phyloP scores from a whole-genome alignment of 768 basidiomycete genomes.

The Leccinum imitatum region DNA sequence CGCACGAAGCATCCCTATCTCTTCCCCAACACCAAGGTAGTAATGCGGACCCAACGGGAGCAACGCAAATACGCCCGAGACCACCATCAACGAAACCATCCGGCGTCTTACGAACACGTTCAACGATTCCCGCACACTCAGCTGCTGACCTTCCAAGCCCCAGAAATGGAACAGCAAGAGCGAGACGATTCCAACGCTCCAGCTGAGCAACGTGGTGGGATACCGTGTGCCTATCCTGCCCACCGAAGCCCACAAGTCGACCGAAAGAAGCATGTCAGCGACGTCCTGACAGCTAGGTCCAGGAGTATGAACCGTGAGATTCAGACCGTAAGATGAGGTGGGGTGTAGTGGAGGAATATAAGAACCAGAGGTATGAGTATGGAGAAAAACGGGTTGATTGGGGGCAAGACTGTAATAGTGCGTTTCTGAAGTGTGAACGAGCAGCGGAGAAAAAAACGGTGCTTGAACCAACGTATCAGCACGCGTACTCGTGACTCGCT shows the following conservation, averaged over 20 bases:
- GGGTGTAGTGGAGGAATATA: slow-evolving; percentile 42
- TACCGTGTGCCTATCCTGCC: slow-evolving; percentile 76
- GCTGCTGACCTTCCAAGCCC: slow-evolving; percentile 37
- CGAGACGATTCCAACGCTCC: slow-evolving; percentile 71
- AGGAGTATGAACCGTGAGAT: slow-evolving; percentile 60
- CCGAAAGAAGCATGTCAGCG: slow-evolving; percentile 43
- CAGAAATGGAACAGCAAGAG: slow-evolving; percentile 56
- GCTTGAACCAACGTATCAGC: slow-evolving; percentile 38
- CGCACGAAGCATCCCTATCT: slow-evolving; percentile 38
- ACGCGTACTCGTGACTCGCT: neutral
- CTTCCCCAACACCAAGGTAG: slow-evolving; percentile 61
- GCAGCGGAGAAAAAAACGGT: slow-evolving; percentile 59
- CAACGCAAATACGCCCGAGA: slow-evolving; percentile 46
- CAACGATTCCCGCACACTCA: slow-evolving; percentile 52
- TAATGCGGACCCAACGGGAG: slow-evolving; percentile 56
- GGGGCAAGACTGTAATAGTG: slow-evolving; percentile 60
- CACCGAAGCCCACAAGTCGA: slow-evolving; percentile 72
- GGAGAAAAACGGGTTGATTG: slow-evolving; percentile 41
- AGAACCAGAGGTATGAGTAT: slow-evolving; percentile 68
- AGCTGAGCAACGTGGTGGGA: slow-evolving; percentile 66
- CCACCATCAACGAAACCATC: slow-evolving; percentile 43
- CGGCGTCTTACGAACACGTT: slow-evolving; percentile 38
- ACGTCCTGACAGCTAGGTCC: slow-evolving; percentile 46
- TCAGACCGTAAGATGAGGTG: slow-evolving; percentile 38
- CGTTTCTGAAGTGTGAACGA: slow-evolving; percentile 68